Conservation (phyloP, 2,329 filamentous ascomycete species). For the Zymoseptoria pseudotritici region DNA sequence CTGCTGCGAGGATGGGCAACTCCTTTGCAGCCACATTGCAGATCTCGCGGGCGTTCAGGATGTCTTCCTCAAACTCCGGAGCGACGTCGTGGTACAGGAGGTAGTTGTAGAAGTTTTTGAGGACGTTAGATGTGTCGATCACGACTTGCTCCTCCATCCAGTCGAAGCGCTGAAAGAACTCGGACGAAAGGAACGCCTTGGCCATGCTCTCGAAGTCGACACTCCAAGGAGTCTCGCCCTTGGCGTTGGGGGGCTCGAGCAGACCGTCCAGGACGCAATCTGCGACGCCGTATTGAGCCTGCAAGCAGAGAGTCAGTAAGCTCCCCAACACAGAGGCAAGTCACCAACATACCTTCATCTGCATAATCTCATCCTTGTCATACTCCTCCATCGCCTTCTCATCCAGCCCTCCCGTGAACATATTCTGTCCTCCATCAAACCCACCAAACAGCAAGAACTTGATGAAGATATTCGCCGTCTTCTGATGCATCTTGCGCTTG, state of each 20-base stretch:
- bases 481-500: constrained; percentile 63
- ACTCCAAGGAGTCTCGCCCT: constrained; percentile 48
- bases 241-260: constrained; percentile 42
- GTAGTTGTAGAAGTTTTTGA: constrained; percentile 85
- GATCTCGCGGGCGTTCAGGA: constrained; percentile 57
- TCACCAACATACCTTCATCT: constrained; percentile 47
- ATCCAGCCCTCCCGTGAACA: constrained; percentile 50
- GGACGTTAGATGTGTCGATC: constrained; percentile 55
- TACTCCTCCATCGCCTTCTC: constrained; percentile 32
- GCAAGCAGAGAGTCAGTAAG: constrained; percentile 53
- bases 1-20: constrained; percentile 51
- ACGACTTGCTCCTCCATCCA: constrained; percentile 48
- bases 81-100: constrained; percentile 78
- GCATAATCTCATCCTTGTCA: constrained; percentile 52
- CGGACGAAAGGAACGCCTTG: constrained; percentile 59
- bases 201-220: constrained; percentile 76
- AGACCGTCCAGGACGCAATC: constrained; percentile 35
- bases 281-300: constrained; percentile 40
- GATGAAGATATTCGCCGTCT: constrained; percentile 59
- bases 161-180: constrained; percentile 39
- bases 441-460: constrained; percentile 81
- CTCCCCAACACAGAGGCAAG: constrained; percentile 47
- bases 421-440: constrained; percentile 54
- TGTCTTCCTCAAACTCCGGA: constrained; percentile 64
- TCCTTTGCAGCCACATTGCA: constrained; percentile 63